phyloP scores from a whole-genome alignment of 2,329 filamentous ascomycete species.

The Colletotrichum somersetense region DNA sequence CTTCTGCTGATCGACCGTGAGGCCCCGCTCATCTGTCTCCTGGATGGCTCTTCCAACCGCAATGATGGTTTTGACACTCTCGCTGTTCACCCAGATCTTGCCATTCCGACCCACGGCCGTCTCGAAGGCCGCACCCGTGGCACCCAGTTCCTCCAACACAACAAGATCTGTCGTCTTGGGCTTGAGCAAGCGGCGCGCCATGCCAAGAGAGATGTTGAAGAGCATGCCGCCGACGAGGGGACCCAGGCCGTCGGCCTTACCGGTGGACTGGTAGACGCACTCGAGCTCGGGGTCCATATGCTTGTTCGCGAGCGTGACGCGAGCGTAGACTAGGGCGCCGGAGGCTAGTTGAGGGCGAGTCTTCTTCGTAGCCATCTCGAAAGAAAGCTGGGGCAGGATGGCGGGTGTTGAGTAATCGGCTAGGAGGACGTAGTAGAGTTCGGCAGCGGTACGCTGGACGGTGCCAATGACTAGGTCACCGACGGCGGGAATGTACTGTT shows the following conservation, averaged over 20 bases:
- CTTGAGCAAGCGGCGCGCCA: constrained; percentile 84
- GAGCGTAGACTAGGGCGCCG: constrained; percentile 89
- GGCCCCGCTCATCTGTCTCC: constrained; percentile 78
- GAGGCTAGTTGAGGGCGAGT: constrained; percentile 82
- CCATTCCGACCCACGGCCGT: constrained; percentile 95
- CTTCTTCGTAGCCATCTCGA: constrained; percentile 93
- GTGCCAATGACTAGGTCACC: constrained; percentile 92
- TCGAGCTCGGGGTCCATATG: constrained; percentile 92
- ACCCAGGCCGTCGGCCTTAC: constrained; percentile 89
- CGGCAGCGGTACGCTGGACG: constrained; percentile 79
- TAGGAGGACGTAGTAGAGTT: constrained; percentile 84
- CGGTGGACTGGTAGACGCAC: constrained; percentile 87
- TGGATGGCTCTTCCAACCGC: constrained; percentile 83
- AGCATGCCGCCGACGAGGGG: constrained; percentile 88
- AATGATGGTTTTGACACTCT: constrained; percentile 77
- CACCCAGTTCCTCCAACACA: constrained; percentile 83
- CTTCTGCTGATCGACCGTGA: constrained; percentile 76
- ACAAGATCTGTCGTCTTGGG: constrained; percentile 72
- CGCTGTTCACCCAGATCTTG: constrained; percentile 90
- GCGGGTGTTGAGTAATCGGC: constrained; percentile 75
- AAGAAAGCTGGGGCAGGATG: constrained; percentile 87
- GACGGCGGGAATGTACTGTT: constrained; percentile 80
- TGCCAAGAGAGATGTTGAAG: constrained; percentile 81
- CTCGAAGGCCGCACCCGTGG: constrained; percentile 86
- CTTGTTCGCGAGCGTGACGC: constrained; percentile 80